Percentiles rank a stretch among this genome's conserved stretches.
Conservation (phyloP, 2,329 filamentous ascomycete species). For the Scedosporium apiospermum region DNA sequence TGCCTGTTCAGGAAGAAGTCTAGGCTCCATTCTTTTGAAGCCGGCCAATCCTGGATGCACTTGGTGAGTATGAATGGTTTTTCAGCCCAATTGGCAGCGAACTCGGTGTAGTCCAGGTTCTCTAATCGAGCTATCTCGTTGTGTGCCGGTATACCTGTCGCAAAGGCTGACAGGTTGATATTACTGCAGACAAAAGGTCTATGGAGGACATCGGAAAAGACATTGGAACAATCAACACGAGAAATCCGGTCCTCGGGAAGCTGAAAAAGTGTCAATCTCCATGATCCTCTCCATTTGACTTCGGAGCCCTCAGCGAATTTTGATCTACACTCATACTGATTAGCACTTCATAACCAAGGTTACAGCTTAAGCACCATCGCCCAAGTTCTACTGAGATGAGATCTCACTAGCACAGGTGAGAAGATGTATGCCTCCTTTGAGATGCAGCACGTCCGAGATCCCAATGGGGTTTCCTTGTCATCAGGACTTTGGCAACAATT, state of each 20-base stretch:
- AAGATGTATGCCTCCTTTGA: not conserved
- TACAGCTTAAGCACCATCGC: too few relatives aligned
- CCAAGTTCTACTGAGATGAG: too few relatives aligned
- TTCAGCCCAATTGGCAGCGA: conserved; percentile 65
- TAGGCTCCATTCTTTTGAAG: conserved; percentile 64
- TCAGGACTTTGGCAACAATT: too few relatives aligned
- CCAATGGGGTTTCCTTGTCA: too few relatives aligned
- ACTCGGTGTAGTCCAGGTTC: conserved; percentile 63
- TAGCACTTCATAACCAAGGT: not conserved
- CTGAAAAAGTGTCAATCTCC: conserved; percentile 69
- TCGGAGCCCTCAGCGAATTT: not conserved
- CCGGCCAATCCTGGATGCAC: conserved; percentile 74
- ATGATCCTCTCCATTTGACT: conserved; percentile 24
- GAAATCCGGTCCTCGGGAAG: conserved; percentile 41
- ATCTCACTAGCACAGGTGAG: not conserved
- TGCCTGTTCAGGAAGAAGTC: conserved; percentile 57
- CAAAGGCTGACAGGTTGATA: conserved; percentile 57
- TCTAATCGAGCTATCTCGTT: conserved; percentile 66
- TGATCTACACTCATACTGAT: not conserved
- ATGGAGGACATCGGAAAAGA: conserved; percentile 87
- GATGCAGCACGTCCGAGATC: too few relatives aligned
- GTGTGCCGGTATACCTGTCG: conserved; percentile 56
- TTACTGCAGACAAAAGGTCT: conserved; percentile 85
- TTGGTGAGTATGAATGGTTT: conserved; percentile 79
- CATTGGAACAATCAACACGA: conserved; percentile 59